Conservation (phyloP, 1,139 yeast species). For the Yamadazyma atlantica region DNA sequence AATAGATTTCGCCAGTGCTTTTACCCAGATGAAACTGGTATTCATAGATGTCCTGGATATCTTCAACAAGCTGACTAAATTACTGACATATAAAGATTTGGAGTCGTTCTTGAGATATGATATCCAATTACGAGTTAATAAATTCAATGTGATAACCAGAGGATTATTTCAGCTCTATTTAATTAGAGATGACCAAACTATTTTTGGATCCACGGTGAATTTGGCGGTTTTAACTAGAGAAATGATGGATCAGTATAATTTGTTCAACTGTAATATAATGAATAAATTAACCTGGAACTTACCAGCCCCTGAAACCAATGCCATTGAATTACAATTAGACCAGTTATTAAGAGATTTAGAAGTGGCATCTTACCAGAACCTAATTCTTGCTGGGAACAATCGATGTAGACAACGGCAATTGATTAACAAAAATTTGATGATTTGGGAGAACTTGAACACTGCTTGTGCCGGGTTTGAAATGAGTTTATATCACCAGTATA, state of each 20-base stretch:
- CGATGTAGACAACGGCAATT: conserved; percentile 80
- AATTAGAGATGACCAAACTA: conserved; percentile 57
- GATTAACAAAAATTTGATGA: conserved; percentile 52
- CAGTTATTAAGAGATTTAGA: conserved; percentile 37
- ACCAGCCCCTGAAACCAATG: conserved; percentile 17
- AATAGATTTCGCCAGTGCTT: conserved; percentile 23
- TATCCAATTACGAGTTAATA: conserved; percentile 24
- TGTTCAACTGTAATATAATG: conserved; percentile 24
- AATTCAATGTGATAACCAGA: conserved; percentile 54
- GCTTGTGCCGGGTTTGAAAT: conserved; percentile 54
- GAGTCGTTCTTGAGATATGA: conserved; percentile 34
- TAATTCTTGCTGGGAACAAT: conserved; percentile 65
- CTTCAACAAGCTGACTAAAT: conserved; percentile 20
- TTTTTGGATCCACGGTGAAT: conserved; percentile 34
- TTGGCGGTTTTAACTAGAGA: conserved; percentile 18
- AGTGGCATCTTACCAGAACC: conserved; percentile 51
- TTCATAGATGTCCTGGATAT: conserved; percentile 31
- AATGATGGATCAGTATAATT: conserved; percentile 26
- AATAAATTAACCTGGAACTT: conserved; percentile 24
- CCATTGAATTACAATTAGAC: conserved; percentile 11
- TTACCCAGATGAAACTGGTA: conserved; percentile 33
- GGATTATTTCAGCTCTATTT: conserved; percentile 62
- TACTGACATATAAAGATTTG: conserved; percentile 32
- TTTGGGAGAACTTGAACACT: conserved; percentile 85
- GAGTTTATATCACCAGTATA: conserved; percentile 30